A percentile compares a stretch with the other conserved stretches of the same genome.
Conservation (phyloP, 305 asterid genomes). For the Fraxinus greggii region DNA sequence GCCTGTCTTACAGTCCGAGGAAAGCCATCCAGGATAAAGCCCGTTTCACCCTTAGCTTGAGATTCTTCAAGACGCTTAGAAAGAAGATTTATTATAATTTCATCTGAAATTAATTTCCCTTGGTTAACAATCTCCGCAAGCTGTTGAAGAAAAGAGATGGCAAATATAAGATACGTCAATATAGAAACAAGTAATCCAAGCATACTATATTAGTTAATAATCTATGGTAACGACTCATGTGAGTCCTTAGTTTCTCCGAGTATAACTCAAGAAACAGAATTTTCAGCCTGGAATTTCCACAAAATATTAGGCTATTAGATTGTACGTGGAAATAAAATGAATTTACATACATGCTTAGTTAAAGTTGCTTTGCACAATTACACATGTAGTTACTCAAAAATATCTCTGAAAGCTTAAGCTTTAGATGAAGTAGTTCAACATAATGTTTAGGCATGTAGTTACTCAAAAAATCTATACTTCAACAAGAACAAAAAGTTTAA, state of each 20-base stretch:
- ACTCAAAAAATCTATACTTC: neutral
- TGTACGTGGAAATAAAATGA: neutral
- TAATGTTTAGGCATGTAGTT: neutral
- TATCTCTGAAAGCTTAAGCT: neutral
- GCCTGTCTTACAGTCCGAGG: constrained; percentile 95
- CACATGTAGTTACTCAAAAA: neutral
- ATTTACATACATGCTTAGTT: neutral
- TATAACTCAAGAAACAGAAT: neutral
- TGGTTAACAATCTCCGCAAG: constrained; percentile 78
- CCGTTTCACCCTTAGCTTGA: constrained; percentile 72
- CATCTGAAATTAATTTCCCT: constrained; percentile 83
- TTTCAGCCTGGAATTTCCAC: neutral
- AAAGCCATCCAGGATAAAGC: constrained; percentile 93
- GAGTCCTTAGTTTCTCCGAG: neutral
- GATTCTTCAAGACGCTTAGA: constrained; percentile 83
- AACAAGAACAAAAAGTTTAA: neutral
- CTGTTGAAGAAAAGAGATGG: constrained; percentile 44
- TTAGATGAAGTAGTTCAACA: neutral
- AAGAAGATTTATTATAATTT: constrained; percentile 71
- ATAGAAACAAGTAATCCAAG: neutral
- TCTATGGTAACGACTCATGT: neutral
- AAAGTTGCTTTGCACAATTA: neutral
- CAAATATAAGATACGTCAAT: constrained; percentile 14
- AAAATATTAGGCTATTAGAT: neutral
- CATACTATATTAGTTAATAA: neutral